Evolutionary conservation across 2,329 filamentous ascomycete genomes (phyloP), one percentile per base, ranked within the genome.

Genomic region (Fonsecaea pedrosoi): DNA sequence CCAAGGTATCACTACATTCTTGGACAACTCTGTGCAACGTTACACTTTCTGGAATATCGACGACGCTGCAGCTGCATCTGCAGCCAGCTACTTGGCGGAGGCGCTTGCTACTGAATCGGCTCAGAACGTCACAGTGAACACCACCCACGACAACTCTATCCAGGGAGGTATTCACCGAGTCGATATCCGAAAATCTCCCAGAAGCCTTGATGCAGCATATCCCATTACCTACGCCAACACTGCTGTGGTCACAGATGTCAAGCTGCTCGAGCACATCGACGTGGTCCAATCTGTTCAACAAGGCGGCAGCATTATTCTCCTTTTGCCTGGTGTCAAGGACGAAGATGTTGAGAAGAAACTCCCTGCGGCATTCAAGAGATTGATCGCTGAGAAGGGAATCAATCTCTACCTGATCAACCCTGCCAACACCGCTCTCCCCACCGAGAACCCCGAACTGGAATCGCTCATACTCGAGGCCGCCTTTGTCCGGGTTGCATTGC

Each of bases 41-140:
- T 98, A 95, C 82, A 90, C 89, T 12, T 97, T 99, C 85, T 98
- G 94, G 93, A 92, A 97, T 73, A 77, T 91, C 48, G 94, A 97
- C 75, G 86, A 89, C 77, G 93, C 93, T 34, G 80, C 83, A 1
- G 86, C 90, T 60, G 84, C 85, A 60, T 83, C 83, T 66, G 89
- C 92, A 0, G 89, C 92, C 10, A 80, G 86, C 25, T 86, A 81
- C 54, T 76, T 90, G 57, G 86, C 84, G 48, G 84, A 87, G 75
- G 82, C 88, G 8, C 78, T 90, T 40, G 85, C 88, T 3, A 83
- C 82, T 37, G 86, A 89, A 73, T 86, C 86, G 9, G 79, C 85
- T 0, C 83, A 83, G 76, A 90, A 89, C 70, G 84, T 90, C 55
- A 85, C 86, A 54, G 82, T 86, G 40, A 85, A 84, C 71, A 84